Evolutionary conservation across 441 rosid species (phyloP), one percentile per base, ranked within the genome.

Genomic region (Brassica balearica): DNA sequence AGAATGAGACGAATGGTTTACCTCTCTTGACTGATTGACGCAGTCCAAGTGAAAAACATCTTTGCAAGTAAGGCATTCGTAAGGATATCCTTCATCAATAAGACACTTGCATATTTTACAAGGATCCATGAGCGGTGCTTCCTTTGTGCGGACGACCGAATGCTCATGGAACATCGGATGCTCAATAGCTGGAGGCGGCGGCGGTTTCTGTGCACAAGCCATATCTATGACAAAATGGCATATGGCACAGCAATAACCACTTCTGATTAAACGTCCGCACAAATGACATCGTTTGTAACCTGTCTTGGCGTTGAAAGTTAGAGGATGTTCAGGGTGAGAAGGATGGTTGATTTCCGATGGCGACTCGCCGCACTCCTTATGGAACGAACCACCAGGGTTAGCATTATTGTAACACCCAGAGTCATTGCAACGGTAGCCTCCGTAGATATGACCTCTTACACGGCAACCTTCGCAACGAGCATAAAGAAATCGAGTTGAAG

Each of bases 101-200:
- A 2, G 3, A 60, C 0, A 5, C 15, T 60, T 60, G 65, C 34
- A 60, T 23, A 60, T 23, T 60, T 60, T 23, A 60, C 65, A 60
- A 60, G 65, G 65, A 23, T 10, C 1, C 65, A 20, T 58, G 63
- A 20, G 29, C 6, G 63, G 8, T 23, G 2, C 29, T 11, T 10
- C 7, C 15, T 60, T 23, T 23, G 65, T 11, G 65, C 34, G 65
- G 15, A 60, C 15, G n/a, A 60, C 8, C 23, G 65, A 5, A 60
- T 60, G 65, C 65, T 60, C 65, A 60, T 60, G 65, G 14, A 60
- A 60, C 34, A 60, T 23, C 1, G 65, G 65, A 60, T 60, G 65
- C 15, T 60, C 65, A 60, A 60, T 60, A 23, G 65, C 34, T 23
- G 6, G 65, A 60, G 65, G 65, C 15, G 65, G 65, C 15, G 8